Evolutionary conservation across 148 eudicot genomes (phyloP).

Genomic region (Heliosperma pusillum): DNA sequence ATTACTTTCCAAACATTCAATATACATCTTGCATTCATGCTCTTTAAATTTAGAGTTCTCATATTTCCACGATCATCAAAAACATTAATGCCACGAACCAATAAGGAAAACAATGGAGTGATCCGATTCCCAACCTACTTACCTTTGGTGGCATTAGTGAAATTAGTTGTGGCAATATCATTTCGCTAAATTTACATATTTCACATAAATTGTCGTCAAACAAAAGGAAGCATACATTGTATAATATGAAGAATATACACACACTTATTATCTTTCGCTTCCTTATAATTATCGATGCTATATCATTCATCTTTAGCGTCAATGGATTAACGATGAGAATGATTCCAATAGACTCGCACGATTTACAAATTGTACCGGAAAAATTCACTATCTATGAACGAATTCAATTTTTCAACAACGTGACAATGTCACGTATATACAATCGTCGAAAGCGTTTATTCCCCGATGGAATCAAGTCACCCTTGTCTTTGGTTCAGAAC

Average conservation of each 20-base stretch:
- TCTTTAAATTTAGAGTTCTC: no score
- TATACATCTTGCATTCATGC: no score
- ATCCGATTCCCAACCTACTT: no score
- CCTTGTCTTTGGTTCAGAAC: not conserved
- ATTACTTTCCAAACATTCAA: no score
- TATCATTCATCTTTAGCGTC: not conserved
- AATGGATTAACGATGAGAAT: slow-evolving; percentile 14
- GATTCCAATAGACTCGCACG: slow-evolving; percentile 22
- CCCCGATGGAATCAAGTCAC: not conserved
- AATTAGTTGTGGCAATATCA: no score
- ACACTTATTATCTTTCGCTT: not conserved
- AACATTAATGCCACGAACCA: no score
- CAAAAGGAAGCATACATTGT: not conserved
- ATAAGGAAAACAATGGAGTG: no score
- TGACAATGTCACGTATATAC: slow-evolving; percentile 8
- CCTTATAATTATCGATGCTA: not conserved
- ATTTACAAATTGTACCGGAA: slow-evolving; percentile 12
- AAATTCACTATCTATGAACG: not conserved
- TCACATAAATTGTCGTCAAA: no score
- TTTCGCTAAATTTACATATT: no score
- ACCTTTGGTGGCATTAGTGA: no score
- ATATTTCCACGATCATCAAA: no score
- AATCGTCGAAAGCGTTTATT: not conserved
- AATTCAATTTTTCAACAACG: slow-evolving; percentile 4
- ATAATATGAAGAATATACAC: not conserved